Evolutionary conservation across 441 rosid genomes (phyloP).

Genomic region (Erodium texanum): DNA sequence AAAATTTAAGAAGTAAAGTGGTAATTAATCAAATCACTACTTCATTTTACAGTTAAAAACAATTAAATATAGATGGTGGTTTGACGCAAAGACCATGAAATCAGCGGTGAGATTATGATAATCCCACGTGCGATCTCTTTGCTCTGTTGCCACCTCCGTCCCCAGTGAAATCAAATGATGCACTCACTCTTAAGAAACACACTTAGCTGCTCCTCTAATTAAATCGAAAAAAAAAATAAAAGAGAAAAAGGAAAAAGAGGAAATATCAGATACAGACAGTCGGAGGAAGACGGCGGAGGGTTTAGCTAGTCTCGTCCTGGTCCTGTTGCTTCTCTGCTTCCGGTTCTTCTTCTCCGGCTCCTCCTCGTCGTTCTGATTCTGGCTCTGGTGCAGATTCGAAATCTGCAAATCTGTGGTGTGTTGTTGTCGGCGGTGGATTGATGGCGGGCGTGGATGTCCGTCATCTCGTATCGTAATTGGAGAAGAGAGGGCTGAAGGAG

Average conservation of each 20-base stretch:
- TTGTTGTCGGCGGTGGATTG: neutral
- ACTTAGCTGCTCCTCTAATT: neutral
- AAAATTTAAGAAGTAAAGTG: too few relatives aligned
- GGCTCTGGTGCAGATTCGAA: neutral
- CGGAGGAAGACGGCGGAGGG: neutral
- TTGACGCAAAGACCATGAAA: neutral
- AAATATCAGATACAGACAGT: neutral
- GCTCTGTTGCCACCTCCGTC: neutral
- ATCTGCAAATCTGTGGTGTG: neutral
- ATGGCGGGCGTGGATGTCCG: constrained; percentile 8
- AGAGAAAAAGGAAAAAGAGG: neutral
- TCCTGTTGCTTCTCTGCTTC: neutral
- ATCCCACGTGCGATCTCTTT: neutral
- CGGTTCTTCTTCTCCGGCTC: neutral
- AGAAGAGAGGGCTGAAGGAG: neutral
- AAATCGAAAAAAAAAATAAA: too few relatives aligned
- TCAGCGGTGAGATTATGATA: neutral
- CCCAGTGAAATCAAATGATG: neutral
- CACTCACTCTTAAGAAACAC: neutral
- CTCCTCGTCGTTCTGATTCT: neutral
- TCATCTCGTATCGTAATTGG: constrained; percentile 2
- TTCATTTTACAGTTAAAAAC: too few relatives aligned
- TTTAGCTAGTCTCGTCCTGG: neutral
- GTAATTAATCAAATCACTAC: too few relatives aligned
- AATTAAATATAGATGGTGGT: neutral